Conservation (phyloP, 352 stramenopile genomes). For the Globisporangium okanoganense region DNA sequence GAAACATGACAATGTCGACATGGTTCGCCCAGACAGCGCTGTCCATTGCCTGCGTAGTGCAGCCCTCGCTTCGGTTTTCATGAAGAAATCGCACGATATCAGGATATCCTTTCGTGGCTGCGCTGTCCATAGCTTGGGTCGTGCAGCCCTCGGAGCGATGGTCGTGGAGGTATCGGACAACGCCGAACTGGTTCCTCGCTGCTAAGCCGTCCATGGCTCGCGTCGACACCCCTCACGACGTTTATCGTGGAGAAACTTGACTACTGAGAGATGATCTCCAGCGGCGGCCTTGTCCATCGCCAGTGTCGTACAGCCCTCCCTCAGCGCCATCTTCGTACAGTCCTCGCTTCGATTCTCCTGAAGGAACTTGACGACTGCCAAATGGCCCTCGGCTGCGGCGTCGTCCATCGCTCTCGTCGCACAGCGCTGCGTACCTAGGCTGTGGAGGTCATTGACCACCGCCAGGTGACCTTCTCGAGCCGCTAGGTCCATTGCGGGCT, state of each 20-base stretch:
- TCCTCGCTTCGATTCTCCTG: neutral
- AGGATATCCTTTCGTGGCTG: neutral
- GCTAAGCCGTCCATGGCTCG: neutral
- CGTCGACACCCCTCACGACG: neutral
- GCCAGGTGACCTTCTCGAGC: neutral
- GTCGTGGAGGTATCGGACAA: neutral
- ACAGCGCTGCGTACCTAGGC: neutral
- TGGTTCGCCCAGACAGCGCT: neutral
- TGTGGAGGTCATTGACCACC: neutral
- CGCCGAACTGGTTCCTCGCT: neutral
- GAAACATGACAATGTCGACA: neutral
- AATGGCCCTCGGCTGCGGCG: neutral
- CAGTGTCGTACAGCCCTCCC: slow-evolving; percentile 5
- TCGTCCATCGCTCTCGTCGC: slow-evolving; percentile 4
- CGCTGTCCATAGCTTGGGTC: neutral
- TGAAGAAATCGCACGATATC: neutral
- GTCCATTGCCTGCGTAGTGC: neutral
- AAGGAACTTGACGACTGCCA: neutral
- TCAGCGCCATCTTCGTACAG: neutral
- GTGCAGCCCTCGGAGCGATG: neutral
- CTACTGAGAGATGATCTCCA: neutral
- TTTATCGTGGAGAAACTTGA: neutral
- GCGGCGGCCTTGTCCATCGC: neutral
- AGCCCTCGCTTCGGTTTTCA: neutral
- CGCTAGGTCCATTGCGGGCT: neutral